phyloP scores from a whole-genome alignment of 768 basidiomycete species.

The Mycena galopus region DNA sequence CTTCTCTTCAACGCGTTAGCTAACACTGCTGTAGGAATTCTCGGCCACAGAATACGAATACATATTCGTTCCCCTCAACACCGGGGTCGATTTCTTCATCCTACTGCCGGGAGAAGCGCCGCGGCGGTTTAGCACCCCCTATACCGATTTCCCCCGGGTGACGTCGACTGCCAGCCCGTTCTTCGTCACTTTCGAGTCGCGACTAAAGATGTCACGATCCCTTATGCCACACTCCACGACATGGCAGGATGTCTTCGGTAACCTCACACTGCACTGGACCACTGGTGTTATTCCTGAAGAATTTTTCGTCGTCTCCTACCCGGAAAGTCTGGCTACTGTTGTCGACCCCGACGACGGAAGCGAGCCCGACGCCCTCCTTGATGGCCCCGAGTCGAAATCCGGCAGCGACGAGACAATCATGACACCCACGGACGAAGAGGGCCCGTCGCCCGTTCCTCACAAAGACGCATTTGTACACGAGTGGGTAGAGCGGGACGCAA shows the following conservation, averaged over 20 bases:
- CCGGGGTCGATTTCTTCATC: slow-evolving; percentile 2
- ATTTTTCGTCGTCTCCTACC: background rate
- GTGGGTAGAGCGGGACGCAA: background rate
- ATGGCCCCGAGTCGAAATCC: background rate
- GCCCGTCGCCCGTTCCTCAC: background rate
- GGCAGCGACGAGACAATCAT: background rate
- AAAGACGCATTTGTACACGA: background rate
- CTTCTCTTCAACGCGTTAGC: background rate
- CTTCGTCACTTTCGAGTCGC: slow-evolving; percentile 6
- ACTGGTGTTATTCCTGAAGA: background rate
- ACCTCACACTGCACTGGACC: background rate
- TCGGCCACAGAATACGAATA: background rate
- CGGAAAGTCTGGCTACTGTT: background rate
- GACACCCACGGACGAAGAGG: background rate
- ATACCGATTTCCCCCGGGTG: slow-evolving; percentile 3
- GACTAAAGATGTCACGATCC: background rate
- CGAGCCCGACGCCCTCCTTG: background rate
- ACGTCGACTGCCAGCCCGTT: slow-evolving; percentile 9
- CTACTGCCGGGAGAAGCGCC: background rate
- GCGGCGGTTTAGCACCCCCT: background rate
- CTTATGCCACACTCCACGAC: background rate
- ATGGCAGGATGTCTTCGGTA: background rate
- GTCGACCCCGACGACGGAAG: background rate
- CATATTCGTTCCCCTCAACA: slow-evolving; percentile 13
- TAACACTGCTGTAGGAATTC: background rate